phyloP scores from a whole-genome alignment of 75 land plant genomes.

The Azolla pinnata region DNA sequence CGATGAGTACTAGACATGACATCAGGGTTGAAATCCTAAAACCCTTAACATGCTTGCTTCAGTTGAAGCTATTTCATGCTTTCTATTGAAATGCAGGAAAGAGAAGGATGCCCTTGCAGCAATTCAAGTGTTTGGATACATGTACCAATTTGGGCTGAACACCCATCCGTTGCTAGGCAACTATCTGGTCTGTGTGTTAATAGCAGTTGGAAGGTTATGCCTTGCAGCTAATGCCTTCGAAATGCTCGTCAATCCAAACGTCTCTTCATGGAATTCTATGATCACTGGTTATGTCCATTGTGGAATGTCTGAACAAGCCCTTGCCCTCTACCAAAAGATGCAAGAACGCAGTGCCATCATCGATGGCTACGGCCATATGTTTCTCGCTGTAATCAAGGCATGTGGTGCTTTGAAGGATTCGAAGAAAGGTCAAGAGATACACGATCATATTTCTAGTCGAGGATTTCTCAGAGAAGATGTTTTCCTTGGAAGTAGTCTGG shows the following conservation, averaged over 20 bases:
- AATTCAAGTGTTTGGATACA: neutral
- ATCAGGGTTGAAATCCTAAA: no score
- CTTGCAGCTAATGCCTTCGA: no score
- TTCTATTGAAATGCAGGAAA: neutral
- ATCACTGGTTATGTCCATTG: neutral
- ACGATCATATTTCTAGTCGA: constrained; percentile 39
- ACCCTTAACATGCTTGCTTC: no score
- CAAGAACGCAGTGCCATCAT: neutral
- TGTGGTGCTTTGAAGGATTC: constrained; percentile 38
- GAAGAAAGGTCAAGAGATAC: constrained; percentile 49
- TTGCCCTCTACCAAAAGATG: constrained; percentile 2
- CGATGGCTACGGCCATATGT: neutral
- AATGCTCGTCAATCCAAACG: no score
- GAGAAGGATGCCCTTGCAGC: neutral
- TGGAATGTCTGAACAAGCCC: neutral
- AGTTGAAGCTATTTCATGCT: neutral
- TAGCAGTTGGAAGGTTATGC: neutral
- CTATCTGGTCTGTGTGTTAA: neutral
- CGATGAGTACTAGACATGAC: no score
- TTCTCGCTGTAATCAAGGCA: constrained; percentile 4
- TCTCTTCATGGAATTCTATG: constrained; percentile 1
- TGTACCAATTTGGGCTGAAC: neutral
- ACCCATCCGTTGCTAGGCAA: neutral
- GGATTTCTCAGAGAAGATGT: constrained; percentile 21
- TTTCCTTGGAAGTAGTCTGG: constrained; percentile 39